phyloP scores from a whole-genome alignment of 73 alveolate species.

The Breviolum minutum region DNA sequence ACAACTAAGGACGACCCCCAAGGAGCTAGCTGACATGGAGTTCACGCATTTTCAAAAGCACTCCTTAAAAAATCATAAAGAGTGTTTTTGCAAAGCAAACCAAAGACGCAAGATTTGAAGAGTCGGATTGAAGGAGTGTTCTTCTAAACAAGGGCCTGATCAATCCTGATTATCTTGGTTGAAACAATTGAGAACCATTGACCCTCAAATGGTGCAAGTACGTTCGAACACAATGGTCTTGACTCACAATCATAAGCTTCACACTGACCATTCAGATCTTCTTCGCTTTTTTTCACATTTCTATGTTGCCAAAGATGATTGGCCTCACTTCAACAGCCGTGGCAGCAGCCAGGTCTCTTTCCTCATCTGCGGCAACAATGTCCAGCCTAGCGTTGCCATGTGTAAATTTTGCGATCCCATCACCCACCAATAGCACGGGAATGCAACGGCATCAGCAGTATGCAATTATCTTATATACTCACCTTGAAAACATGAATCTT shows the following conservation, averaged over 20 bases:
- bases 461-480: too few species aligned
- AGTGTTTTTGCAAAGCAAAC: too few species aligned
- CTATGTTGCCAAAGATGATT: not conserved
- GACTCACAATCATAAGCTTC: not conserved
- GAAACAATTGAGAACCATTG: not conserved
- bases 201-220: too few species aligned
- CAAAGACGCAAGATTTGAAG: too few species aligned
- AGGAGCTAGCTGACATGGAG: not conserved
- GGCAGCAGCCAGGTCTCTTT: slow-evolving; percentile 44
- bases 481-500: not conserved
- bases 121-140: too few species aligned
- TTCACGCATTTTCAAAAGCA: not conserved
- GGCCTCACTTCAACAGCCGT: slow-evolving; percentile 78
- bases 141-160: not conserved
- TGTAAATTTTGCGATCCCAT: not conserved
- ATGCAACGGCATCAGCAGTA: too few species aligned
- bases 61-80: not conserved
- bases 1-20: too few species aligned
- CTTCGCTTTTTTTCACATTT: not conserved
- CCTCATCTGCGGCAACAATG: slow-evolving; percentile 54
- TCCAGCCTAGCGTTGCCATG: slow-evolving; percentile 9
- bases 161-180: not conserved
- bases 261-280: not conserved
- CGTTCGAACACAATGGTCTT: not conserved
- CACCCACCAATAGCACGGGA: too few species aligned